Evolutionary conservation across 1,284 basidiomycete genomes (phyloP).

Genomic region (Melampsora abietis-canadensis): DNA sequence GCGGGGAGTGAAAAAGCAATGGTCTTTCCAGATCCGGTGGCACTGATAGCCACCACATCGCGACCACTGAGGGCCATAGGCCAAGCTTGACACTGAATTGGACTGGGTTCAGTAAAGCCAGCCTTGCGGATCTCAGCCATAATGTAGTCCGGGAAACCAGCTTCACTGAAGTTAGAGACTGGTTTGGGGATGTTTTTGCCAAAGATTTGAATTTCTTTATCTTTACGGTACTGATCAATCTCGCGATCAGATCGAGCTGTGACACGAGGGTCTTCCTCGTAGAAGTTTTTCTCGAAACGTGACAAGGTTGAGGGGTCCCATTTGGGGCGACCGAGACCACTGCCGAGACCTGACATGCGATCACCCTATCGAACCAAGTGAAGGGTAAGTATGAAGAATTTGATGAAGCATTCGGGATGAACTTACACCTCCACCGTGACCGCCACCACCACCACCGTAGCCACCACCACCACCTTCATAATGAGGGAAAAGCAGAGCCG

Average conservation of each 20-base stretch:
- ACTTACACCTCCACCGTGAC: constrained; percentile 44
- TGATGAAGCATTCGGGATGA: not conserved
- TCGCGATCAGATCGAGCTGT: constrained; percentile 74
- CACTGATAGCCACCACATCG: constrained; percentile 93
- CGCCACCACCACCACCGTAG: constrained; percentile 37
- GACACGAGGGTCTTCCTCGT: constrained; percentile 86
- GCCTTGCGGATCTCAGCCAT: constrained; percentile 87
- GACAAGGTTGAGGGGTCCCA: constrained; percentile 71
- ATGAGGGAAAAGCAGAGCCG: not conserved
- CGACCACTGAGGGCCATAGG: constrained; percentile 92
- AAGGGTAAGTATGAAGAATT: constrained; percentile 24
- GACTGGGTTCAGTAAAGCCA: constrained; percentile 82
- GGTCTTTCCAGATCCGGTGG: constrained; percentile 94
- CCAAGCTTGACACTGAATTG: constrained; percentile 98
- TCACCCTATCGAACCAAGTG: constrained; percentile 59
- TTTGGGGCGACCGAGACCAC: constrained; percentile 76
- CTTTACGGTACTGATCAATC: constrained; percentile 76
- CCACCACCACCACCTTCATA: constrained; percentile 31
- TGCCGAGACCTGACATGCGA: constrained; percentile 78
- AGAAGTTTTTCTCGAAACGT: constrained; percentile 82
- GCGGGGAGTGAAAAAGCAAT: constrained; percentile 96
- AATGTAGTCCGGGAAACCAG: constrained; percentile 93
- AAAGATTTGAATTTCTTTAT: constrained; percentile 88
- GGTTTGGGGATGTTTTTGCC: constrained; percentile 85
- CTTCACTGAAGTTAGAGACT: constrained; percentile 86